These are phyloP conservation scores for Populus alba DNA, from an alignment of 345 rosid species.

Conservation along the genomic window DNA sequence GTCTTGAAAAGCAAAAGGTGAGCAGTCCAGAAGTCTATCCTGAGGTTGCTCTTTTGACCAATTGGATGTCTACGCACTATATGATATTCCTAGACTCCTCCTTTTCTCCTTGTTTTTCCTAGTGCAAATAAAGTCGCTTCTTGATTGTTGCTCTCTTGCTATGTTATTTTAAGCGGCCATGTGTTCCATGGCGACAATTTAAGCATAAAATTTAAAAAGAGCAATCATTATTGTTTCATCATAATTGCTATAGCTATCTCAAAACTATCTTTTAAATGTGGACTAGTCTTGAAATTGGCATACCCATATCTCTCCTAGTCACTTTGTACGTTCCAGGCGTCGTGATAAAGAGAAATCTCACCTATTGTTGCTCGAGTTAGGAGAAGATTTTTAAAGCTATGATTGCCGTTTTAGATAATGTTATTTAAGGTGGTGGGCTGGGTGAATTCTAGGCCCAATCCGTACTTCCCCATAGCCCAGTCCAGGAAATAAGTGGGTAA, in stretches of 20 bases:
- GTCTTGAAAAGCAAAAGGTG: neutral
- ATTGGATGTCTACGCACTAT: conserved; percentile 3
- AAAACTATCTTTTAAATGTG: conserved; percentile 7
- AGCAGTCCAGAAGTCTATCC: conserved; percentile 11
- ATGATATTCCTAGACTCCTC: conserved; percentile 1
- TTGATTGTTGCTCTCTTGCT: conserved; percentile 16
- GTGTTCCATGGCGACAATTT: conserved; percentile 19
- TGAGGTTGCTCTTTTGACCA: conserved; percentile 38
- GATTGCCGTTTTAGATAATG: too few relatives aligned
- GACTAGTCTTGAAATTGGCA: neutral
- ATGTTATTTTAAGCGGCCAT: neutral
- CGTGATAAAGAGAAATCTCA: too few relatives aligned
- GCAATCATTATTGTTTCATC: neutral
- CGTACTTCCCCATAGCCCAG: neutral
- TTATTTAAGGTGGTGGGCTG: too few relatives aligned
- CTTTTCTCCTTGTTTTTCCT: neutral
- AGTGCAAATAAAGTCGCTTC: neutral
- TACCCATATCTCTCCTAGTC: neutral
- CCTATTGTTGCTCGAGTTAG: too few relatives aligned
- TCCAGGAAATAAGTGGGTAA: neutral
- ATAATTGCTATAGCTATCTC: conserved; percentile 9
- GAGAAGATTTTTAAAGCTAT: too few relatives aligned
- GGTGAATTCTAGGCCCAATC: neutral
- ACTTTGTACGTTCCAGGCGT: neutral
- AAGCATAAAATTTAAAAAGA: neutral